Base-by-base conservation (phyloP, 2,329 filamentous ascomycete genomes). In the Paradendryphiella salina region DNA sequence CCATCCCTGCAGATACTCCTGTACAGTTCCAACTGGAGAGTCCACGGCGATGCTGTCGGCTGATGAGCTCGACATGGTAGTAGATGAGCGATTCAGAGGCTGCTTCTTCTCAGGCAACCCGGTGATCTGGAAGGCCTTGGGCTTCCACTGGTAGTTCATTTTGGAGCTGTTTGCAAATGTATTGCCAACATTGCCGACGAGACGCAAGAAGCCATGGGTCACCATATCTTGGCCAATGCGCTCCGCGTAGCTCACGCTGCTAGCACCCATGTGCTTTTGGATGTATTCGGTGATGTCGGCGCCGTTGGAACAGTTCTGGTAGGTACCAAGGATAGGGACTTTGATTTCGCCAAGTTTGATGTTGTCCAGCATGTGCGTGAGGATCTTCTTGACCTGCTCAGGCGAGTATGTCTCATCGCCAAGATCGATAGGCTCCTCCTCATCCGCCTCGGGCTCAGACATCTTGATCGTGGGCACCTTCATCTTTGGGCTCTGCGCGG, bases 111-210 rank as follows among this genome's bases (percentile, higher is more conserved):
- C 93, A 0, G 90, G 91, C 45, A 96, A 80, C 17, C 92, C 93
- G 20, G 90, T 86, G 49, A 94, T 73, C 69, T 95, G 86, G 77
- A 97, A 99, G 4, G 89, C 87, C 76, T 90, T 95, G 6, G 92
- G 85, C 46, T 90, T 87, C 94, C 94, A 99, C 73, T 99, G 94
- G 73, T 99, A 99, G 71, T 89, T 93, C 85, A 97, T 88, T 75
- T 88, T 90, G 59, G 92, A 96, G 79, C 92, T 97, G 76, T 99
- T 99, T 64, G 93, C 92, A 71, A 99, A 99, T 1, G 88, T 90
- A 75, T 84, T 97, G 54, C 94, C 94, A 46, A 99, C 92, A 65
- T 94, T 96, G 59, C 94, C 94, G 55, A 99, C 85, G 45, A 99
- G 80, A 43, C 94, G 86, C 67, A 99, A 78, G 69, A 96, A 93